These are phyloP conservation scores for Mycena indigotica DNA, from an alignment of 768 basidiomycete species.

Conservation along the genomic window DNA sequence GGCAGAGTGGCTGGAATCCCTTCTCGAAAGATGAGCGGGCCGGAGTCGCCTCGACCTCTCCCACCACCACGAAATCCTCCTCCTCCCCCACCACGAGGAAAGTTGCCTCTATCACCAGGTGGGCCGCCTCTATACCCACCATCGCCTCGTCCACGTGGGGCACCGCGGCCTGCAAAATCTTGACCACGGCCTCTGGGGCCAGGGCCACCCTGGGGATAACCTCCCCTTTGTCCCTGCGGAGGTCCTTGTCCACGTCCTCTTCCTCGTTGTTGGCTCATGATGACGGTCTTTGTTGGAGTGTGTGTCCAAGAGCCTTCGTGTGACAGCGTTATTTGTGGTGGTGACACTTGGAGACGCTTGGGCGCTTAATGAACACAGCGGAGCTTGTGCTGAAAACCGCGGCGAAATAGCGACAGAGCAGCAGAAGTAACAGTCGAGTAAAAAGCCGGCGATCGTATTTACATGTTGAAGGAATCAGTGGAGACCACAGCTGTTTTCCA, in stretches of 20 bases:
- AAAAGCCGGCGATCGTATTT: background rate
- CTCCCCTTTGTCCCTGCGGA: too few species aligned
- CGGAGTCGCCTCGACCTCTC: slow-evolving; percentile 19
- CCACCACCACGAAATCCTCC: slow-evolving; percentile 17
- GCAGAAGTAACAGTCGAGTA: background rate
- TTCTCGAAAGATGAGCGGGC: slow-evolving; percentile 43
- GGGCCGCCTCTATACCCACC: slow-evolving; percentile 3
- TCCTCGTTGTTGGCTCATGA: background rate
- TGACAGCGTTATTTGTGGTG: background rate
- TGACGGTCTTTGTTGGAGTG: background rate
- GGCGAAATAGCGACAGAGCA: background rate
- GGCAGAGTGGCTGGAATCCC: slow-evolving; percentile 38
- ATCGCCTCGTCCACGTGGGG: background rate
- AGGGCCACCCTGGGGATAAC: too few species aligned
- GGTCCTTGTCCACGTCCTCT: background rate
- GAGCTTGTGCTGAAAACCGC: background rate
- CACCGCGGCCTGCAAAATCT: background rate
- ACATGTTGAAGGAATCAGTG: background rate
- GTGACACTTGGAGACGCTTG: background rate
- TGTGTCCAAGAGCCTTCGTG: background rate
- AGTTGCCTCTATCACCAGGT: slow-evolving; percentile 11
- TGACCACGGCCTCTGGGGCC: background rate
- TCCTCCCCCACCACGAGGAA: slow-evolving; percentile 9
- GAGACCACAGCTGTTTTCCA: background rate
- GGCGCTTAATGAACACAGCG: too few species aligned